Conservation (phyloP, 139 green algal species). For the Tetraselmis striata region DNA sequence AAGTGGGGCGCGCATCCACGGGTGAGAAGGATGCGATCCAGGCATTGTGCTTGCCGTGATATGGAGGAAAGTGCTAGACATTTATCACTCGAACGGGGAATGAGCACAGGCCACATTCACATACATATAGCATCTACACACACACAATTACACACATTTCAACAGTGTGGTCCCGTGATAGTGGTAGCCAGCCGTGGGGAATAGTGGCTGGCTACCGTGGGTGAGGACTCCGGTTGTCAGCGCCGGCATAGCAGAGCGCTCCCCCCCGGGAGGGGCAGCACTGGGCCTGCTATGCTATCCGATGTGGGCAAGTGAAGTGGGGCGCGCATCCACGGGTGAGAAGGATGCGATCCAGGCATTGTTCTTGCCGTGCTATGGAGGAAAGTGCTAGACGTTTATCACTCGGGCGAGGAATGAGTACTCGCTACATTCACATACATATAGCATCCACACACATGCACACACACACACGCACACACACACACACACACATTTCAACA, state of each 20-base stretch:
- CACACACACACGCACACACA: too few species aligned
- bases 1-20: not conserved
- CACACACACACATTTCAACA: too few species aligned
- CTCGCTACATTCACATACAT: too few species aligned
- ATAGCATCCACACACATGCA: too few species aligned
- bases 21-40: not conserved
- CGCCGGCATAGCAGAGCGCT: not conserved
- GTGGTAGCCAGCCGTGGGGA: not conserved
- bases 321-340: not conserved
- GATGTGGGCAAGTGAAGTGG: not conserved
- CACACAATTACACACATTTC: too few species aligned
- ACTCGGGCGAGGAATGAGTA: too few species aligned
- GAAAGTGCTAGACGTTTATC: too few species aligned
- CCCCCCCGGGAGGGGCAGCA: not conserved
- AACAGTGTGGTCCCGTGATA: not conserved
- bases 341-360: not conserved
- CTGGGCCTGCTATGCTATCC: not conserved
- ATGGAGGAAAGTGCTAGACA: too few species aligned
- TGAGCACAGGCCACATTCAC: too few species aligned
- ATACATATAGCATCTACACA: too few species aligned
- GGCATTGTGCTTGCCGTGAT: not conserved
- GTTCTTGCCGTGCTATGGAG: not conserved
- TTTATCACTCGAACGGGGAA: too few species aligned
- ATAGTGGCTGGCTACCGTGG: not conserved
- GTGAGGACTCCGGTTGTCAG: not conserved